These are phyloP conservation scores for Leptographium flavum DNA, from an alignment of 2,329 filamentous ascomycete species.

Conservation along the genomic window DNA sequence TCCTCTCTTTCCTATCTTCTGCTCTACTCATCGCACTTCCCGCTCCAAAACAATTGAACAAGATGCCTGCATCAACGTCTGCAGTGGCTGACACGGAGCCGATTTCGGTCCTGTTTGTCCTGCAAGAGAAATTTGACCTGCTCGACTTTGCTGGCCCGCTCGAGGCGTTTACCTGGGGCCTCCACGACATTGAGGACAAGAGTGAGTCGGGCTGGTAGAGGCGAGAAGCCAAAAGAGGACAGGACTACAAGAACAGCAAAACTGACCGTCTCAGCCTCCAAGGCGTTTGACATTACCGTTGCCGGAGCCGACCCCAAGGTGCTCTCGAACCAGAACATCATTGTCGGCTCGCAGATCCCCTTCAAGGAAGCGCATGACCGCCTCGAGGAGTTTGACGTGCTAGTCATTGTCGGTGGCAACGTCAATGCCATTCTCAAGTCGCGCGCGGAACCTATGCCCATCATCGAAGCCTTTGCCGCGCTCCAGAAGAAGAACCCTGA, in stretches of 20 bases:
- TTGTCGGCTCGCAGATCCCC: conserved; percentile 59
- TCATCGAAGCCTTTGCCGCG: conserved; percentile 66
- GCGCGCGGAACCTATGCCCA: conserved; percentile 52
- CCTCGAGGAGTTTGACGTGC: conserved; percentile 63
- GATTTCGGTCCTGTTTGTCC: conserved; percentile 44
- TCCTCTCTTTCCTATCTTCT: conserved; percentile 4
- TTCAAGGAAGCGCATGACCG: conserved; percentile 65
- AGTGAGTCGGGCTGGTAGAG: conserved; percentile 25
- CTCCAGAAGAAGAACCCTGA: conserved; percentile 65
- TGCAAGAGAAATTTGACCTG: conserved; percentile 45
- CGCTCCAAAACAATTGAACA: conserved; percentile 19
- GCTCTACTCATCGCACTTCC: background rate
- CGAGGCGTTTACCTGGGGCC: conserved; percentile 34
- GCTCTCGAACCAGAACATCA: conserved; percentile 47
- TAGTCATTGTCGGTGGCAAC: conserved; percentile 64
- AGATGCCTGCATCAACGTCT: conserved; percentile 44
- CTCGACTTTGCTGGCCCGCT: conserved; percentile 43
- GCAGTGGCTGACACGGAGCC: conserved; percentile 42
- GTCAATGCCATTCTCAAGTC: conserved; percentile 48
- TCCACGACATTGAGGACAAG: conserved; percentile 37
- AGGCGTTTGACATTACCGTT: conserved; percentile 45
- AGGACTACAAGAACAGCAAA: too few species aligned
- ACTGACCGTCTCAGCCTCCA: conserved; percentile 35
- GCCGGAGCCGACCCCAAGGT: conserved; percentile 38
- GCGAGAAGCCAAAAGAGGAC: too few species aligned